Evolutionary conservation across 441 rosid species (phyloP).

Genomic region (Theobroma grandiflorum): DNA sequence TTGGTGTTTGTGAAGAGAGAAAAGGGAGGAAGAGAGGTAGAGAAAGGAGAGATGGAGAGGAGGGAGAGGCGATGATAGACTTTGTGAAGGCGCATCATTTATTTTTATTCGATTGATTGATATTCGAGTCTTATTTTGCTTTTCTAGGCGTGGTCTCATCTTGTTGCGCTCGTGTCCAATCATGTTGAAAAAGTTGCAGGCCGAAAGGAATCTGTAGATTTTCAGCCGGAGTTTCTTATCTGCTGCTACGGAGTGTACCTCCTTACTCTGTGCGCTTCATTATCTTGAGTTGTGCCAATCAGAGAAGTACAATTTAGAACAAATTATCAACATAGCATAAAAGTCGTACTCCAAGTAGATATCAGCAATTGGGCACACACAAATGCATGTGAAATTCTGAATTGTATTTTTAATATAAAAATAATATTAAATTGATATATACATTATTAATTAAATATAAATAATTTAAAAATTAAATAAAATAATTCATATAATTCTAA

Average conservation of each 20-base stretch:
- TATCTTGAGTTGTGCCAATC: too few species aligned
- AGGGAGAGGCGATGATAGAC: conserved; percentile 53
- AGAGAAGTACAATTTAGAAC: too few species aligned
- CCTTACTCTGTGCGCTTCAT: neutral
- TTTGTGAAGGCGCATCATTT: conserved; percentile 57
- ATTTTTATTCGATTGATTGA: neutral
- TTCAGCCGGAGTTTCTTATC: neutral
- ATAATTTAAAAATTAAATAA: too few species aligned
- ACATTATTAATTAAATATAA: too few species aligned
- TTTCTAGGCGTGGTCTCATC: neutral
- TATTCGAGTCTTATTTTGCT: conserved; percentile 16
- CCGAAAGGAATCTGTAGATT: neutral
- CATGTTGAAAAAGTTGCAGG: neutral
- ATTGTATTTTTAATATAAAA: too few species aligned
- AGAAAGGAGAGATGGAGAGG: conserved; percentile 37
- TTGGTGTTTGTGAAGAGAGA: conserved; percentile 36
- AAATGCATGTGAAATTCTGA: too few species aligned
- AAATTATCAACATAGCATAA: too few species aligned
- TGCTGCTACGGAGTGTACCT: neutral
- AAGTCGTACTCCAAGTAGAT: too few species aligned
- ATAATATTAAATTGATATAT: too few species aligned
- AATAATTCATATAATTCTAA: too few species aligned
- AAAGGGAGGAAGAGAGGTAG: conserved; percentile 34
- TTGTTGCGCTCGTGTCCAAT: neutral
- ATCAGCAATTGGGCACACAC: too few species aligned